Percentiles rank a stretch among this genome's conserved stretches.
Conservation (phyloP, 495 filamentous ascomycete genomes). For the Penicillium chermesinum region DNA sequence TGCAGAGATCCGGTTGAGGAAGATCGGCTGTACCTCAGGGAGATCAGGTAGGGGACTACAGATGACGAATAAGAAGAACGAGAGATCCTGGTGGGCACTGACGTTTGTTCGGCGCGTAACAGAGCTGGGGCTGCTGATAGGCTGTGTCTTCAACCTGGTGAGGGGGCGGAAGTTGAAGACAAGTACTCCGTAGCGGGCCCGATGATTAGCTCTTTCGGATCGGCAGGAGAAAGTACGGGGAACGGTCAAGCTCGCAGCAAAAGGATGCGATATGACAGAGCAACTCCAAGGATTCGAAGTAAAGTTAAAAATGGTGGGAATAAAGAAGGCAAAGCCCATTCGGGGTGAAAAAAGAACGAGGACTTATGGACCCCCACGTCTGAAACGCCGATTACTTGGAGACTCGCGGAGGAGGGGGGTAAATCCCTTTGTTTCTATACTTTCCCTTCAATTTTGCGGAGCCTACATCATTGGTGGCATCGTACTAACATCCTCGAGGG, state of each 20-base stretch:
- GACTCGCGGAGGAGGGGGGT: background rate
- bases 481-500: too few relatives aligned
- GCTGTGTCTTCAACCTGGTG: too few relatives aligned
- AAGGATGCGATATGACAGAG: background rate
- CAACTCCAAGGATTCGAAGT: too few relatives aligned
- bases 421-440: background rate
- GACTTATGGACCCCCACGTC: background rate
- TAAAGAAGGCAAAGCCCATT: background rate
- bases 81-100: slow-evolving; percentile 12
- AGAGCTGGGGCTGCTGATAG: slow-evolving; percentile 13
- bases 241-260: slow-evolving; percentile 12
- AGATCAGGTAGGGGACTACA: slow-evolving; percentile 6
- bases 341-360: background rate
- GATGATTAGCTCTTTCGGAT: slow-evolving; percentile 18
- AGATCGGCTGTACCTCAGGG: slow-evolving; percentile 15
- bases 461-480: too few relatives aligned
- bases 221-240: background rate
- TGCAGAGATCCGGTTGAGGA: slow-evolving; percentile 2
- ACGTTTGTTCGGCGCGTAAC: slow-evolving; percentile 18
- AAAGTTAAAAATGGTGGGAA: too few relatives aligned
- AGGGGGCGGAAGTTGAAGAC: slow-evolving; percentile 4
- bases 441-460: too few relatives aligned
- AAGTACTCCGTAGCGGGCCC: slow-evolving; percentile 13
- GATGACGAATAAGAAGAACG: slow-evolving; percentile 19
- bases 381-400: background rate